Evolutionary conservation across 108 stramenopile species (phyloP), one percentile per base, ranked within the genome.

Genomic region (Cyclotella distinguenda): DNA sequence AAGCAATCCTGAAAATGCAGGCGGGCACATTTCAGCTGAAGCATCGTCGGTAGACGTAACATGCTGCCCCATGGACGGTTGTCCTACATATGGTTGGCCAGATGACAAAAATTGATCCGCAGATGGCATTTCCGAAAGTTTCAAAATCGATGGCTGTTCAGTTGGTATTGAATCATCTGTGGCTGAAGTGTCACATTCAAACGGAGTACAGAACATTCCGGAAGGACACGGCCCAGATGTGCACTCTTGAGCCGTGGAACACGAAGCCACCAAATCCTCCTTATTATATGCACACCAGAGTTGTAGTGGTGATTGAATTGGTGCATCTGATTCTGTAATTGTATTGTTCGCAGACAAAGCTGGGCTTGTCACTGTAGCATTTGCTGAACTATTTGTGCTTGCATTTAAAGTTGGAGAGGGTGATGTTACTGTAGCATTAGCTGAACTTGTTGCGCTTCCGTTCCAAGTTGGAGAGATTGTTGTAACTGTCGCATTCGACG

Each of bases 151-250:
- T 18, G 46, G 46, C 21, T 18, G 9, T 51, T n/a, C 32, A 2
- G 52, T 53, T 28, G 52, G 32, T n/a, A 31, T 13, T 53, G 32
- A 2, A 4, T 33, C 68, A 23, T 31, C 59, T 13, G 39, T 23
- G 19, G 12, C 36, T 48, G 48, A 39, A 33, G 32, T 21, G 1
- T 35, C 30, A 38, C 66, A 66, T 0, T 61, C 33, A 59, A 40
- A 75, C 4, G 74, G 74, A n/a, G 67, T 61, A 40, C 74, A 75
- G 47, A 62, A 40, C 44, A 60, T 39, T 4, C 67, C 67, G 2
- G 46, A 7, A 26, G 67, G 67, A 58, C 67, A 68, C 1, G 46
- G 57, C 4, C 48, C 57, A 15, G 38, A 15, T 39, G 12, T 16
- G 47, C 67, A 68, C 6, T 26, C 6, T 27, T 49, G 47, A n/a